Base-by-base conservation (phyloP, 1,284 basidiomycete species). In the Xerocomus nothofagi region DNA sequence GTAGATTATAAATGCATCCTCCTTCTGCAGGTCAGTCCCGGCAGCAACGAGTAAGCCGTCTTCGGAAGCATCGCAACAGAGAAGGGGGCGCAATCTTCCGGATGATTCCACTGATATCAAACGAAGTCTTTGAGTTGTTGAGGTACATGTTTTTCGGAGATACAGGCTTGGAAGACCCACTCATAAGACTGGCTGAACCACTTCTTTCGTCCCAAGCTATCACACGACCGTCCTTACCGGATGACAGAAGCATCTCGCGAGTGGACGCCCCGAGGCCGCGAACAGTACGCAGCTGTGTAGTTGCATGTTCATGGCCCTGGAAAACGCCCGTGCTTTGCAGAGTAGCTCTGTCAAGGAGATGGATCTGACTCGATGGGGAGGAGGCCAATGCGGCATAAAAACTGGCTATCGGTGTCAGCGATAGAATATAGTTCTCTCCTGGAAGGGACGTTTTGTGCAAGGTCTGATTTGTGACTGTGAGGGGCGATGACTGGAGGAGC, bases 1-100 rank as follows among this genome's bases (percentile, higher is more conserved):
- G 68, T 85, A 91, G 4, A 86, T 55, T 32, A 91, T 80, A 2
- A 78, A 71, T 1, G 88, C 86, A 51, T 89, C 86, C 23, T 89
- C 84, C 20, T 76, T 78, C 53, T 82, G 76, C 23, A 89, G 63
- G 44, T 83, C 84, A 2, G 86, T 84, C 20, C 88, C 89, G 23
- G 82, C 86, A 26, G 80, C 87, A 37, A 91, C 76, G 8, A 79
- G 80, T 50, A 73, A 60, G 3, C 86, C 88, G 59, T 88, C 81
- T 2, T 71, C 59, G 2, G 86, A 86, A 11, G 84, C 76, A 65
- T 88, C 88, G 57, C 82, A 88, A 30, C 75, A 86, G 2, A 90
- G 72, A 12, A 90, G 63, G 6, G 75, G 66, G 24, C 70, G 71
- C 10, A 63, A 56, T 59, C 70, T 69, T 30, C 79, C 78, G 12